Percentiles rank a stretch among this genome's conserved stretches.
phyloP scores from a whole-genome alignment of 345 rosid genomes.

The Eucalyptus pumila region DNA sequence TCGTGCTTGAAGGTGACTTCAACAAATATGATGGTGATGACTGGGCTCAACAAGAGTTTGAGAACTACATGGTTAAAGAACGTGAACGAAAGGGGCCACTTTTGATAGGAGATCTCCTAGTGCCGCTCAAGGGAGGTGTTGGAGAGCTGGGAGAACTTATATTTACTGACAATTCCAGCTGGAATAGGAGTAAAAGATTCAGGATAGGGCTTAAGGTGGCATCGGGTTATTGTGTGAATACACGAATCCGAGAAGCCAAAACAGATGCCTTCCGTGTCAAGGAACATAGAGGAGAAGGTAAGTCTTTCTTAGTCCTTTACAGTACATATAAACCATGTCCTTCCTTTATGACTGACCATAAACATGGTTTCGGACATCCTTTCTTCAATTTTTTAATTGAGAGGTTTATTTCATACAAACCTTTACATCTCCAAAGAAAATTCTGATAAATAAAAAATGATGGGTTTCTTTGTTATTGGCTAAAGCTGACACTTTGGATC shows the following conservation, averaged over 20 bases:
- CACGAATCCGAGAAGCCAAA: no score
- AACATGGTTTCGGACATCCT: not conserved
- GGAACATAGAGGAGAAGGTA: not conserved
- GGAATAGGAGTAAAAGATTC: no score
- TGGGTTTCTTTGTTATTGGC: not conserved
- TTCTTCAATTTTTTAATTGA: not conserved
- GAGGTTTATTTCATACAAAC: not conserved
- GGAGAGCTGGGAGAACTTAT: not conserved
- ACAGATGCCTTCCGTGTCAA: no score
- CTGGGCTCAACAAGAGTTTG: not conserved
- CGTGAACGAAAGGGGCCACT: not conserved
- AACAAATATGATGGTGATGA: not conserved
- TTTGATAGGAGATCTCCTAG: not conserved
- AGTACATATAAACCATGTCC: not conserved
- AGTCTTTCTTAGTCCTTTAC: not conserved
- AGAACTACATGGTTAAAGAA: not conserved
- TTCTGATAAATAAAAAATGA: not conserved
- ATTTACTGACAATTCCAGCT: no score
- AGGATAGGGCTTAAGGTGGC: no score
- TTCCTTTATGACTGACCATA: not conserved
- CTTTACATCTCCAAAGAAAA: no score
- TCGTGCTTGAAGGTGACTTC: not conserved
- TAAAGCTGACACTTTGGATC: not conserved
- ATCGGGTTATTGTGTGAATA: no score
- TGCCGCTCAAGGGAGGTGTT: not conserved